A percentile compares a stretch with the other conserved stretches of the same genome.
These are phyloP conservation scores for Monosporozyma aerobia DNA, from an alignment of 805 yeast genomes.

Conservation along the genomic window DNA sequence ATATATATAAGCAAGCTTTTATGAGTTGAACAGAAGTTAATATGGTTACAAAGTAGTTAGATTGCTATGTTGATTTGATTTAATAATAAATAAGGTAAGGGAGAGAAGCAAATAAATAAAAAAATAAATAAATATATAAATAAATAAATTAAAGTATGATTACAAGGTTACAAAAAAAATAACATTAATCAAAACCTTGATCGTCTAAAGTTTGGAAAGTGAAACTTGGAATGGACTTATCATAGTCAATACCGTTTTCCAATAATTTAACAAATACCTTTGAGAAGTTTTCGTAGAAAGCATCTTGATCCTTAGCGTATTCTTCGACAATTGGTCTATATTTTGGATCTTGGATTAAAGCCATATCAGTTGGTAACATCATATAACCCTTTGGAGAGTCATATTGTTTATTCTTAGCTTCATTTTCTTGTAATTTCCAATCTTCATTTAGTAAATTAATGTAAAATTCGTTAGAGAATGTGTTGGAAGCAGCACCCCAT, in stretches of 20 bases:
- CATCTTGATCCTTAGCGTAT: slow-evolving; percentile 57
- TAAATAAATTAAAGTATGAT: neutral
- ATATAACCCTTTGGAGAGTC: slow-evolving; percentile 58
- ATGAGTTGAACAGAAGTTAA: no score
- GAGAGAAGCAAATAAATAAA: neutral
- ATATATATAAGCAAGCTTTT: no score
- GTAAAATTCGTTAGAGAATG: slow-evolving; percentile 67
- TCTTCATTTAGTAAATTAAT: slow-evolving; percentile 44
- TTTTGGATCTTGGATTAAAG: slow-evolving; percentile 50
- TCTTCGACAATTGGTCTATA: slow-evolving; percentile 53
- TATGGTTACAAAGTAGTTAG: neutral
- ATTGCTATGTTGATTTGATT: neutral
- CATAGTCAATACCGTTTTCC: slow-evolving; percentile 69
- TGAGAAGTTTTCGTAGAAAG: slow-evolving; percentile 57
- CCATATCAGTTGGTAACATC: slow-evolving; percentile 83
- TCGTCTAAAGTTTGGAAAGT: slow-evolving; percentile 62
- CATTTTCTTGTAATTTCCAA: slow-evolving; percentile 49
- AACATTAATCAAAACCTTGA: slow-evolving; percentile 33
- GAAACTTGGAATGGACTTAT: slow-evolving; percentile 35
- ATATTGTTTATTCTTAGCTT: slow-evolving; percentile 51
- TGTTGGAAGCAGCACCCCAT: slow-evolving; percentile 77
- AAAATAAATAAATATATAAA: neutral
- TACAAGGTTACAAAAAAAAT: neutral
- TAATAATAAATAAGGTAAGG: neutral
- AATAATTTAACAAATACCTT: slow-evolving; percentile 58